A percentile compares a stretch with the other conserved stretches of the same genome.
Evolutionary conservation across 805 yeast species (phyloP).

Genomic region (Tanozyma kutaoensis): DNA sequence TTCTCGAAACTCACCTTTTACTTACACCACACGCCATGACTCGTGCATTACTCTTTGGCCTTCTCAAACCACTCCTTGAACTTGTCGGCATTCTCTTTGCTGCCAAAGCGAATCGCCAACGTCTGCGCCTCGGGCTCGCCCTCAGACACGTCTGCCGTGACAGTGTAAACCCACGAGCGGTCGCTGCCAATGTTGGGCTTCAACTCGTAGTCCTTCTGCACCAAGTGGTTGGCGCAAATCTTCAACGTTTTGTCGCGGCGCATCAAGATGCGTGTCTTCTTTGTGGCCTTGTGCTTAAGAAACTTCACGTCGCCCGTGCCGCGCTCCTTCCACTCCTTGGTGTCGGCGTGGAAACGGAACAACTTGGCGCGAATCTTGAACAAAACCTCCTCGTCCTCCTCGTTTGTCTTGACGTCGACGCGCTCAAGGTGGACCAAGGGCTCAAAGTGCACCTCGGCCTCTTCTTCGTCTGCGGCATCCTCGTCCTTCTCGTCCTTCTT

Average conservation of each 20-base stretch:
- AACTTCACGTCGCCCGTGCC: slow-evolving; percentile 98
- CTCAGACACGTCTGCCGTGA: slow-evolving; percentile 89
- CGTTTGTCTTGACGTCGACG: slow-evolving; percentile 93
- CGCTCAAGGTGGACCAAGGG: slow-evolving; percentile 91
- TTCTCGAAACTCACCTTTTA: no score
- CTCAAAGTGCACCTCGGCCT: slow-evolving; percentile 86
- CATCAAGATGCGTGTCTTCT: slow-evolving; percentile 86
- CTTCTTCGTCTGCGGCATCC: slow-evolving; percentile 39
- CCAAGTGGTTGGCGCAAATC: slow-evolving; percentile 94
- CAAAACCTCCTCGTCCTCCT: slow-evolving; percentile 75
- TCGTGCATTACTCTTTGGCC: slow-evolving; percentile 64
- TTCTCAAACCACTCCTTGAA: slow-evolving; percentile 86
- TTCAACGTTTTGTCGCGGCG: slow-evolving; percentile 98
- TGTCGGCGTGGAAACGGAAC: slow-evolving; percentile 75
- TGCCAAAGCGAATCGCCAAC: slow-evolving; percentile 90
- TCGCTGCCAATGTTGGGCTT: slow-evolving; percentile 94
- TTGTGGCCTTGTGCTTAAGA: slow-evolving; percentile 72
- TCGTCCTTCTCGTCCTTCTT: slow-evolving; percentile 20
- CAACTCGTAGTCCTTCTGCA: slow-evolving; percentile 68
- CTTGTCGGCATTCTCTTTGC: slow-evolving; percentile 85
- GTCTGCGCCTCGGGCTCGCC: slow-evolving; percentile 95
- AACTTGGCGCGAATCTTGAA: slow-evolving; percentile 89
- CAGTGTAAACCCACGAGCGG: slow-evolving; percentile 96
- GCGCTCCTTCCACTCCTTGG: slow-evolving; percentile 97
- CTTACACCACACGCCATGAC: no score